Conservation (phyloP, 2,329 filamentous ascomycete species). For the Coniochaeta prunicola region DNA sequence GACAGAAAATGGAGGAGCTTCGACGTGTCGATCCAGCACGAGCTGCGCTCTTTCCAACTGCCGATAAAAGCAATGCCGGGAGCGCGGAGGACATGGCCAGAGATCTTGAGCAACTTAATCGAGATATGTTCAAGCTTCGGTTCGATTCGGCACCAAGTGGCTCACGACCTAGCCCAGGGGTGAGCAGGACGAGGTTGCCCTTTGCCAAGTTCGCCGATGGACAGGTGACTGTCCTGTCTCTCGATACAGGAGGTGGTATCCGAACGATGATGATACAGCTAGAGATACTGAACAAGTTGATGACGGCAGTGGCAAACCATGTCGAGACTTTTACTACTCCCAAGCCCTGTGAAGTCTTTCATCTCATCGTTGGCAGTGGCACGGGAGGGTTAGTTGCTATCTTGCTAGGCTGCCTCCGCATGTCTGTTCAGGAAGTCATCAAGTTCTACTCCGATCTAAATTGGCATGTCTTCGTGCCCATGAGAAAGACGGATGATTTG, state of each 20-base stretch:
- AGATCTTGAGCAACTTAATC: too few species aligned
- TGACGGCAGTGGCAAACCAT: too few species aligned
- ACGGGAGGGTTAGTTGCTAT: not conserved
- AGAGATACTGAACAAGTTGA: not conserved
- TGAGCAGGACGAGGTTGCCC: too few species aligned
- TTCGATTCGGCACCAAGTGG: too few species aligned
- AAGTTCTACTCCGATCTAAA: not conserved
- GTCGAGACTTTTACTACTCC: too few species aligned
- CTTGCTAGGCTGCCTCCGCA: not conserved
- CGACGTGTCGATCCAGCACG: too few species aligned
- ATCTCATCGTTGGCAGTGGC: not conserved
- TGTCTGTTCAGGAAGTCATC: not conserved
- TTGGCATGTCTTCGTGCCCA: not conserved
- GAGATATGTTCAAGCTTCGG: too few species aligned
- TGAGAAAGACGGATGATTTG: not conserved
- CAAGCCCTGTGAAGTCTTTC: not conserved
- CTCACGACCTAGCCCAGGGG: too few species aligned
- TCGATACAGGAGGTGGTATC: not conserved
- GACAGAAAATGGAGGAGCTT: too few species aligned
- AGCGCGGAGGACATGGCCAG: too few species aligned
- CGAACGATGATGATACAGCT: not conserved
- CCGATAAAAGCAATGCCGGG: too few species aligned
- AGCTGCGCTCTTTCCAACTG: too few species aligned
- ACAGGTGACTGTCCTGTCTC: not conserved
- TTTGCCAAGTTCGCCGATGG: not conserved